phyloP scores from a whole-genome alignment of 768 basidiomycete genomes.

The Trametes cingulata region DNA sequence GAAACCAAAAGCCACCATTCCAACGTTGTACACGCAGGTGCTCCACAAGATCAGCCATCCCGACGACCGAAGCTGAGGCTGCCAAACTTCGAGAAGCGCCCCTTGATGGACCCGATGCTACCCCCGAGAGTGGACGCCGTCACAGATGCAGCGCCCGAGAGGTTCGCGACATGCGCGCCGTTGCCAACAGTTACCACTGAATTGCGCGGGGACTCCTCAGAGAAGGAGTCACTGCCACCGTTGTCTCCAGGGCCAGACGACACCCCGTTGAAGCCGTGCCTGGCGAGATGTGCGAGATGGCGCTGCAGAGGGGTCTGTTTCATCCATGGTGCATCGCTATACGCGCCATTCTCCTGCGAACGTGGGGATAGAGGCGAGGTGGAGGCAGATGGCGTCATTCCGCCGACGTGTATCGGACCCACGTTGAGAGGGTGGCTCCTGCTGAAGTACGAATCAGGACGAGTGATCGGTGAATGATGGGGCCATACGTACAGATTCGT shows the following conservation, averaged over 20 bases:
- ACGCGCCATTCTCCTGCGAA: constrained; percentile 19
- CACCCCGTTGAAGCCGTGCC: constrained; percentile 82
- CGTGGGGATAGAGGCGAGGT: constrained; percentile 22
- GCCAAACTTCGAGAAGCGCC: constrained; percentile 75
- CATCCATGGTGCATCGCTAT: constrained; percentile 27
- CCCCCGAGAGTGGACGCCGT: constrained; percentile 61
- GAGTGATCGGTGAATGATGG: neutral
- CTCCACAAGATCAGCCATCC: constrained; percentile 22
- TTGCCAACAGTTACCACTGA: constrained; percentile 76
- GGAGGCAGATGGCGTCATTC: constrained; percentile 18
- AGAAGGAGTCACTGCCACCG: constrained; percentile 56
- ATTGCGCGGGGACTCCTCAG: constrained; percentile 67
- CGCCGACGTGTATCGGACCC: constrained; percentile 29
- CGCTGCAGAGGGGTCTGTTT: constrained; percentile 79
- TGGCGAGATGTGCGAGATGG: constrained; percentile 77
- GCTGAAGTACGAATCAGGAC: neutral
- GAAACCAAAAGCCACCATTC: neutral
- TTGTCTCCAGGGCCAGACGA: constrained; percentile 73
- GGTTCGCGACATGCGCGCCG: constrained; percentile 36
- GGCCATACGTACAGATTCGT: constrained; percentile 10
- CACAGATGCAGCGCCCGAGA: constrained; percentile 50
- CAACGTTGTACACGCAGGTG: neutral
- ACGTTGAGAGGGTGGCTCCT: constrained; percentile 16
- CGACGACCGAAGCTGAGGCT: constrained; percentile 67
- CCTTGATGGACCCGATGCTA: constrained; percentile 67